Evolutionary conservation across 2,329 filamentous ascomycete genomes (phyloP).

Genomic region (Fusarium nematophilum): DNA sequence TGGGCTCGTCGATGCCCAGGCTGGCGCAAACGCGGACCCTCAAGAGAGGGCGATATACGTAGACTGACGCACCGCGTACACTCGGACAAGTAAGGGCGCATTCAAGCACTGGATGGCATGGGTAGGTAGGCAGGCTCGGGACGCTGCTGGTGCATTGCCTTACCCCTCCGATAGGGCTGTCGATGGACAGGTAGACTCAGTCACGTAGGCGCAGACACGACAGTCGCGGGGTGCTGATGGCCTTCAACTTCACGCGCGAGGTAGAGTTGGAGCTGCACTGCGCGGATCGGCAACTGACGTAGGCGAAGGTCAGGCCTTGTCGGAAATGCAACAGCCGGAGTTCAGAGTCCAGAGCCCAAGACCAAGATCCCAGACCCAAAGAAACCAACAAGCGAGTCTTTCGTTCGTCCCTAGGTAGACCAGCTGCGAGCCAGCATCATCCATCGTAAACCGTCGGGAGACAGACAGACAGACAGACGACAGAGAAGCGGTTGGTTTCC

Average conservation of each 20-base stretch:
- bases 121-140: constrained; percentile 32
- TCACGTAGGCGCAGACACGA: constrained; percentile 11
- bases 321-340: constrained; percentile 11
- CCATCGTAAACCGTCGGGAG: constrained; percentile 21
- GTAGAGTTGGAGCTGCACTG: constrained; percentile 25
- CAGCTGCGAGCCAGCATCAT: constrained; percentile 33
- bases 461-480: constrained; percentile 9
- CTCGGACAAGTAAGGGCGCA: constrained; percentile 23
- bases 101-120: constrained; percentile 27
- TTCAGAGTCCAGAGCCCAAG: constrained; percentile 12
- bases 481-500: constrained; percentile 18
- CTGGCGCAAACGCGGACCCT: constrained; percentile 25
- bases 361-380: constrained; percentile 11
- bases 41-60: constrained; percentile 29
- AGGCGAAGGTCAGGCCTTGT: constrained; percentile 4
- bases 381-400: constrained; percentile 26
- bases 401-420: constrained; percentile 18
- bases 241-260: constrained; percentile 14
- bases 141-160: constrained; percentile 24
- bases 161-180: constrained; percentile 25
- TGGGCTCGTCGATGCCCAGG: constrained; percentile 17
- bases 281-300: constrained; percentile 7
- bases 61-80: constrained; percentile 31
- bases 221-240: constrained; percentile 11
- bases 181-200: constrained; percentile 21